These are phyloP conservation scores for Leccinum imitatum DNA, from an alignment of 768 basidiomycete species.

Conservation along the genomic window DNA sequence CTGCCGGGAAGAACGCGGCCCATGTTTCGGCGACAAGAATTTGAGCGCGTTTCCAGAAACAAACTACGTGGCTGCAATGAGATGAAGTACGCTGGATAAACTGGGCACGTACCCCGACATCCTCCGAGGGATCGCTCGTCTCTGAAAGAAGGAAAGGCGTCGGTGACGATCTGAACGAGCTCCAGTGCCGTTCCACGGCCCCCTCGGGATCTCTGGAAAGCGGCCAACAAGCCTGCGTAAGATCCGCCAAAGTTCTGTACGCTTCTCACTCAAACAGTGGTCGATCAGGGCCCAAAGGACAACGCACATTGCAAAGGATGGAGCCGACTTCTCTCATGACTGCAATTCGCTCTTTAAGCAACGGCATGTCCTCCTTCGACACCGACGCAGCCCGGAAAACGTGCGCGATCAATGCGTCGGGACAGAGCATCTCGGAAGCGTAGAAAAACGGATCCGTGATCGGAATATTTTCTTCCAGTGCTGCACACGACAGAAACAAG, in stretches of 20 bases:
- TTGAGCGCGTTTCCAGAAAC: constrained; percentile 88
- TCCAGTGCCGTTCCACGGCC: constrained; percentile 67
- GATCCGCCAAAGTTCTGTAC: constrained; percentile 67
- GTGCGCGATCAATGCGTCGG: constrained; percentile 64
- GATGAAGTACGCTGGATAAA: background rate
- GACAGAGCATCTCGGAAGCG: constrained; percentile 64
- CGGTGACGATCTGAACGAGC: constrained; percentile 67
- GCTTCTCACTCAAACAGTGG: constrained; percentile 7
- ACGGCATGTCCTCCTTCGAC: constrained; percentile 64
- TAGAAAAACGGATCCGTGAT: constrained; percentile 82
- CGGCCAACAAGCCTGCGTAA: constrained; percentile 61
- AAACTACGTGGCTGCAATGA: constrained; percentile 44
- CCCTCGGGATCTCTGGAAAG: constrained; percentile 53
- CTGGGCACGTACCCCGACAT: constrained; percentile 47
- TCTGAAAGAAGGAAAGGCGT: constrained; percentile 72
- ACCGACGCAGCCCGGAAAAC: constrained; percentile 63
- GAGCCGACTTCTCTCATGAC: constrained; percentile 78
- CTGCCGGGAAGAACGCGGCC: constrained; percentile 83
- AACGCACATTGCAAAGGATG: constrained; percentile 65
- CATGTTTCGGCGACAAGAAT: constrained; percentile 90
- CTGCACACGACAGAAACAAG: constrained; percentile 36
- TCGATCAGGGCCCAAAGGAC: constrained; percentile 9
- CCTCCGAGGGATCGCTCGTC: constrained; percentile 64
- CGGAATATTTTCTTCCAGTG: constrained; percentile 72
- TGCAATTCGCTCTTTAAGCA: constrained; percentile 67